Evolutionary conservation across 1,284 basidiomycete genomes (phyloP), one percentile per base, ranked within the genome.

Genomic region (Microbotryum intermedium): DNA sequence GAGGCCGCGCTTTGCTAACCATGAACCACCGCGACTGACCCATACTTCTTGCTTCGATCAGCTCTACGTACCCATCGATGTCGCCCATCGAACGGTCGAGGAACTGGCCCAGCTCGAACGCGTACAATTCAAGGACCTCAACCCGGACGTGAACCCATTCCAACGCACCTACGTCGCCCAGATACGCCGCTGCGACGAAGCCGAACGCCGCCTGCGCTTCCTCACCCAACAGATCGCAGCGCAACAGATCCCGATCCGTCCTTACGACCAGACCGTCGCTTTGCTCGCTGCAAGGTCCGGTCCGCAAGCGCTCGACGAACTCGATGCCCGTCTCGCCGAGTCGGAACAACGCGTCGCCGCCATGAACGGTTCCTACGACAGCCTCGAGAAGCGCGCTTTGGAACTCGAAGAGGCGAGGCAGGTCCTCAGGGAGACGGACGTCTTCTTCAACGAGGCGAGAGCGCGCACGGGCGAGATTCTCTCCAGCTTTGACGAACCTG

Each of bases 41-140:
- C 3, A 3, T 48, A 13, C 21, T 26, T 48, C 8, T 21, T 20
- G 1, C n/a, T 21, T 20, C 78, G 88, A 97, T 69, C 93, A 98
- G 81, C 85, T 99, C 74, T 95, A 94, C 77, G 88, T 97, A 70
- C 95, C 95, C 53, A 88, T 89, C 52, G 95, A 98, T 81, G 90
- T 95, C 58, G 91, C 93, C 26, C 95, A 98, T 76, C 90, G 95
- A 72, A 90, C 94, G 53, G 89, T 97, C 62, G 85, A 88, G 64
- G 91, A 95, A 75, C 84, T 99, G 21, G 94, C 90, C 67, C 90
- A 97, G 76, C 84, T 97, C 54, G 91, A 93, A 58, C 84, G 94
- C 75, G 87, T 98, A 39, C 91, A 98, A 76, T 97, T 98, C 79
- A 97, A 94, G 79, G 94, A 99, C 77, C 80, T 97, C 72, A 97